Percentiles rank a stretch among this genome's conserved stretches.
Conservation (phyloP, 2,329 filamentous ascomycete genomes). For the Neospermospora avenae region DNA sequence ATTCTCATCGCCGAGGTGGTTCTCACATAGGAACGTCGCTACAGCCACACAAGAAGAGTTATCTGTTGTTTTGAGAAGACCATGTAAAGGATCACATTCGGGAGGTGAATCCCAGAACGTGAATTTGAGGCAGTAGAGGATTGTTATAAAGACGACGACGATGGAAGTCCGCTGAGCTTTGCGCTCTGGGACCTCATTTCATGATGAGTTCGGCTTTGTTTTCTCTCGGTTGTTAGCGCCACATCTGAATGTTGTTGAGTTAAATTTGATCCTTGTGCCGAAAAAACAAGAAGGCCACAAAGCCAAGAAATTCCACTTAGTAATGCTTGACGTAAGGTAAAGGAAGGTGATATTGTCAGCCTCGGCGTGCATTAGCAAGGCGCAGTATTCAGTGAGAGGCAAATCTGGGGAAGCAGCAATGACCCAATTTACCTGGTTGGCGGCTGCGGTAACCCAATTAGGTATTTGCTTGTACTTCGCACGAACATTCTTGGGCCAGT, state of each 20-base stretch:
- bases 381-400: neutral
- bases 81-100: neutral
- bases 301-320: neutral
- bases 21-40: constrained; percentile 39
- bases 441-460: too few relatives aligned
- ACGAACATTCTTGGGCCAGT: too few relatives aligned
- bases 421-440: too few relatives aligned
- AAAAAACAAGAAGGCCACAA: neutral
- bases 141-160: neutral
- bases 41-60: constrained; percentile 28
- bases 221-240: neutral
- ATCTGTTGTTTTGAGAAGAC: neutral
- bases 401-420: neutral
- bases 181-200: neutral
- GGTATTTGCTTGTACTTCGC: too few relatives aligned
- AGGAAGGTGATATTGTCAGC: neutral
- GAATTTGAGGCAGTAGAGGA: neutral
- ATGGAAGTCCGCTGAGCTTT: neutral
- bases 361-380: neutral
- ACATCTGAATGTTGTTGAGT: neutral
- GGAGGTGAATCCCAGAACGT: neutral
- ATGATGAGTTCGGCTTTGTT: neutral
- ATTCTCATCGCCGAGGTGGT: constrained; percentile 23
- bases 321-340: neutral
- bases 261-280: neutral